Conservation (phyloP, 2,329 filamentous ascomycete species). For the Ceratocystis cubensis region DNA sequence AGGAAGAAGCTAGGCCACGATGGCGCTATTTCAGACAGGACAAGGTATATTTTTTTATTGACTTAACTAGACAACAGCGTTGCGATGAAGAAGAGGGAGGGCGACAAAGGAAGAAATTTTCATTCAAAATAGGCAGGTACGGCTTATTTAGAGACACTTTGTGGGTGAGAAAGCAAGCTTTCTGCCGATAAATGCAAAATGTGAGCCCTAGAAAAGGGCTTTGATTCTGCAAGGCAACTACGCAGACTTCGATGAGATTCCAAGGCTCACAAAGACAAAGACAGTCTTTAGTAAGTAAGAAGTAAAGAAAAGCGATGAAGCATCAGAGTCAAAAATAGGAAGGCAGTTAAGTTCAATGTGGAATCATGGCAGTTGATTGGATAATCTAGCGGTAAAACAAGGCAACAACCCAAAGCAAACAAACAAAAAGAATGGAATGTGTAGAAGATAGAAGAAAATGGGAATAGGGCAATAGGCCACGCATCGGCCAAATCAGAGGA, state of each 20-base stretch:
- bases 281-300: background rate
- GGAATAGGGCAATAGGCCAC: background rate
- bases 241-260: background rate
- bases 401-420: background rate
- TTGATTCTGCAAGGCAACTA: background rate
- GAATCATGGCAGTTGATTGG: slow-evolving; percentile 2
- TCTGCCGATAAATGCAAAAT: background rate
- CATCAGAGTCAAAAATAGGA: background rate
- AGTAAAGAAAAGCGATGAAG: background rate
- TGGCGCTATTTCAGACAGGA: background rate
- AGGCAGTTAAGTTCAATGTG: background rate
- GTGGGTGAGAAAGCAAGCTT: background rate
- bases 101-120: background rate
- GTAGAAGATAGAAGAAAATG: background rate
- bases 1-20: background rate
- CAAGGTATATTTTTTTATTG: background rate
- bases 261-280: background rate
- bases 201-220: background rate
- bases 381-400: background rate
- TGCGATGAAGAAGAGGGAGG: background rate
- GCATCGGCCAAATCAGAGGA: background rate
- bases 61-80: too few relatives aligned
- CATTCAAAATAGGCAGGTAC: background rate
- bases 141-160: background rate
- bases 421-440: background rate